Percentiles rank a stretch among this genome's conserved stretches.
phyloP scores from a whole-genome alignment of 768 basidiomycete genomes.

The Suillus hirtellus region DNA sequence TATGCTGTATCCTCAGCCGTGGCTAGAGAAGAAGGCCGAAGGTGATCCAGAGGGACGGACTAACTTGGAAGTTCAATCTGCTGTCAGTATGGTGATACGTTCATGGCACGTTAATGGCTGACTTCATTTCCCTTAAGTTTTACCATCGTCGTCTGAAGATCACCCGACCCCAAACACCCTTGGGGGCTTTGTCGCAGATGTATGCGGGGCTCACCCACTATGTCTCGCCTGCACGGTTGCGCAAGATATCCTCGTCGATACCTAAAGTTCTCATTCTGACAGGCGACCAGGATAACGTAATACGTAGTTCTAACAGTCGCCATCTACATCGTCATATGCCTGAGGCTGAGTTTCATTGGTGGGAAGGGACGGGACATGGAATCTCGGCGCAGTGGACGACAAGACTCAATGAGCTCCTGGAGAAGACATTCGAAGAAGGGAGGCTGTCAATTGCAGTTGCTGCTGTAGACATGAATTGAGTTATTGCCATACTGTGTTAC shows the following conservation, averaged over 20 bases:
- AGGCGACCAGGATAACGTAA: conserved; percentile 64
- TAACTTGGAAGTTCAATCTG: conserved; percentile 59
- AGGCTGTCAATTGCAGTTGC: conserved; percentile 9
- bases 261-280: conserved; percentile 71
- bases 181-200: conserved; percentile 74
- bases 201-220: conserved; percentile 64
- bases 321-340: conserved; percentile 59
- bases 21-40: conserved; percentile 57
- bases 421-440: conserved; percentile 58
- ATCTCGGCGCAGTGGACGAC: conserved; percentile 49
- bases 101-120: neutral
- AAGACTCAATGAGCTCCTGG: conserved; percentile 57
- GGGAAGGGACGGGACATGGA: conserved; percentile 66
- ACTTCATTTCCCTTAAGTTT: conserved; percentile 34
- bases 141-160: conserved; percentile 46
- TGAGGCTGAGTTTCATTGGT: conserved; percentile 54
- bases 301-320: conserved; percentile 51
- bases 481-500: neutral
- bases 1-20: conserved; percentile 61
- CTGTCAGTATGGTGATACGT: conserved; percentile 38
- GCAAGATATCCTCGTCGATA: conserved; percentile 50
- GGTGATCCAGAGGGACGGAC: conserved; percentile 59
- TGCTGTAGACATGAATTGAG: conserved; percentile 1
- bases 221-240: conserved; percentile 50
- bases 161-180: conserved; percentile 57